Evolutionary conservation across 768 basidiomycete genomes (phyloP).

Genomic region (Tephrocybe sp.): DNA sequence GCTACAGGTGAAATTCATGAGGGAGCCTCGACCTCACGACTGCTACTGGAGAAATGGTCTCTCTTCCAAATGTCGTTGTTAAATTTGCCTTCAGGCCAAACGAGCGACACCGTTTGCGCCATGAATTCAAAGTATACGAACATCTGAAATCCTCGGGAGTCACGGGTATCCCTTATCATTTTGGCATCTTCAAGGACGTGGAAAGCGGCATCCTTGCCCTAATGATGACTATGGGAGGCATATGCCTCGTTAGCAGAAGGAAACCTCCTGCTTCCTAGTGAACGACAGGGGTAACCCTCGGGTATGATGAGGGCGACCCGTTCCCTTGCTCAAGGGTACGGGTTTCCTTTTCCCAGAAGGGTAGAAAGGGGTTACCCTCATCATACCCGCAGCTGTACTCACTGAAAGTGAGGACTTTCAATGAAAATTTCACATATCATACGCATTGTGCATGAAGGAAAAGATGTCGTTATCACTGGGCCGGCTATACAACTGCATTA

Average conservation of each 20-base stretch:
- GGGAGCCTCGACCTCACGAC: background rate
- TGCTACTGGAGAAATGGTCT: background rate
- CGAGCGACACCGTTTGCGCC: slow-evolving; percentile 9
- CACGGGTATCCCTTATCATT: slow-evolving; percentile 8
- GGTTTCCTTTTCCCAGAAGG: too few relatives aligned
- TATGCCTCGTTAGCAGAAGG: background rate
- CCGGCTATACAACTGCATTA: too few relatives aligned
- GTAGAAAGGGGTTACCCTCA: too few relatives aligned
- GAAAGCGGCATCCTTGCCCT: slow-evolving; percentile 11
- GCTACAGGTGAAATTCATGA: slow-evolving; percentile 6
- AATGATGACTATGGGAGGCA: slow-evolving; percentile 13
- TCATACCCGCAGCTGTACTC: too few relatives aligned
- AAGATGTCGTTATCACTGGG: too few relatives aligned
- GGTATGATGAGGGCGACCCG: background rate
- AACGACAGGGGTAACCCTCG: too few relatives aligned
- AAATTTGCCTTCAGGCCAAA: slow-evolving; percentile 13
- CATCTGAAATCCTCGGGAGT: slow-evolving; percentile 2
- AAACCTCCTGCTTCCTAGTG: too few relatives aligned
- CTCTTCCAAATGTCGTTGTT: background rate
- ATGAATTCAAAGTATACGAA: slow-evolving; percentile 16
- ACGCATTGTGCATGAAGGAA: too few relatives aligned
- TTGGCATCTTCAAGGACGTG: slow-evolving; percentile 15
- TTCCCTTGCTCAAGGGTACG: too few relatives aligned
- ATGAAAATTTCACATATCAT: too few relatives aligned
- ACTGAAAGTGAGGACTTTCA: too few relatives aligned